A percentile compares a stretch with the other conserved stretches of the same genome.
phyloP scores from a whole-genome alignment of 2,329 filamentous ascomycete genomes.

The Rutstroemia sp. region DNA sequence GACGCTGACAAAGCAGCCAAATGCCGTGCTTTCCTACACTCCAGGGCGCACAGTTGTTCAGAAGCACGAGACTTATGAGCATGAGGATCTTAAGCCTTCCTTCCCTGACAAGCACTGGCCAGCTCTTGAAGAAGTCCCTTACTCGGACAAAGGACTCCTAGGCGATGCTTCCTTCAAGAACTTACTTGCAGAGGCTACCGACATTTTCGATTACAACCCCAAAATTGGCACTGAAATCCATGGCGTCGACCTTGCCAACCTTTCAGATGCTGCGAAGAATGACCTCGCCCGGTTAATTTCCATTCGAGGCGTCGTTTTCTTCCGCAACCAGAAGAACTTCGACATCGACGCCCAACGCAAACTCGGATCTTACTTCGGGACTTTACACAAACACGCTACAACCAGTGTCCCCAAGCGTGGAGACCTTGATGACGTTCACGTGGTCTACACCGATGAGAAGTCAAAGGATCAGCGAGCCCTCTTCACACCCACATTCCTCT shows the following conservation, averaged over 20 bases:
- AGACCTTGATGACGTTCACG: constrained; percentile 48
- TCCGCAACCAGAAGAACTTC: constrained; percentile 46
- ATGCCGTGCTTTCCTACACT: constrained; percentile 13
- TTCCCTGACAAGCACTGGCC: constrained; percentile 48
- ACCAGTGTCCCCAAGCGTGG: constrained; percentile 41
- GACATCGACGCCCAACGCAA: constrained; percentile 45
- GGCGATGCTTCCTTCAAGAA: constrained; percentile 47
- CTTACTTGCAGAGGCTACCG: constrained; percentile 43
- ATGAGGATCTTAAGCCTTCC: constrained; percentile 43
- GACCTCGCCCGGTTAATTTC: constrained; percentile 45
- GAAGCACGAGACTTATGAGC: constrained; percentile 40
- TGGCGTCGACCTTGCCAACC: constrained; percentile 37
- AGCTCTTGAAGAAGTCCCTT: constrained; percentile 39
- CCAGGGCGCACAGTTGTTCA: constrained; percentile 41
- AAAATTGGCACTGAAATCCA: constrained; percentile 34
- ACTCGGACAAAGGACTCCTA: constrained; percentile 45
- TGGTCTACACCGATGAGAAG: constrained; percentile 46
- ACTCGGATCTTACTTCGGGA: constrained; percentile 45
- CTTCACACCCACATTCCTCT: constrained; percentile 46
- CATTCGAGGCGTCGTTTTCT: constrained; percentile 49
- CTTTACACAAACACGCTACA: constrained; percentile 47
- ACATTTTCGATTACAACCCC: constrained; percentile 45
- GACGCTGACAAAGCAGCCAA: not conserved
- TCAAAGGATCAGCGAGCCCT: constrained; percentile 44
- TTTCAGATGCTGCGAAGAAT: constrained; percentile 39